Conservation (phyloP, 2,329 filamentous ascomycete genomes). For the Paecilomyces variotii region DNA sequence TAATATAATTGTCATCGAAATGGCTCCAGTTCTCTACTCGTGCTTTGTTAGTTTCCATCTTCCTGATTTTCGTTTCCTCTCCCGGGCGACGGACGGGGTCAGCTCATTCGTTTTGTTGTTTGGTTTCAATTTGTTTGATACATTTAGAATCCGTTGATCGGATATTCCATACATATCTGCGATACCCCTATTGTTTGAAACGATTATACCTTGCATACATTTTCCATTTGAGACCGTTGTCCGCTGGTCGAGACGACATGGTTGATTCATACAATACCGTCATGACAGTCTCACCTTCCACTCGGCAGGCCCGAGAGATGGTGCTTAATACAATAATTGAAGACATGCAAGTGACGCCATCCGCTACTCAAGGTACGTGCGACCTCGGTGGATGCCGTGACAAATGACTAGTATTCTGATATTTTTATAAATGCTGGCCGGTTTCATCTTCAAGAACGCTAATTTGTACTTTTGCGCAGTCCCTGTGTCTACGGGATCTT, state of each 20-base stretch:
- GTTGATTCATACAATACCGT: slow-evolving; percentile 37
- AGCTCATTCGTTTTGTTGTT: slow-evolving; percentile 18
- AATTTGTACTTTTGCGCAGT: slow-evolving; percentile 15
- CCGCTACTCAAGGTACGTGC: neutral
- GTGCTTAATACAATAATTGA: slow-evolving; percentile 59
- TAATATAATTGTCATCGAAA: neutral
- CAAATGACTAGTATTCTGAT: neutral
- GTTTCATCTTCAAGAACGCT: neutral
- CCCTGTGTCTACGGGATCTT: slow-evolving; percentile 23
- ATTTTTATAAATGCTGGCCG: neutral
- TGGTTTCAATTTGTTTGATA: slow-evolving; percentile 10
- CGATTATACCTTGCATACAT: slow-evolving; percentile 1
- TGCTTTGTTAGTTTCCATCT: slow-evolving; percentile 8
- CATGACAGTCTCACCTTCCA: slow-evolving; percentile 43
- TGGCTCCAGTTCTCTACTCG: neutral
- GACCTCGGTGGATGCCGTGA: neutral
- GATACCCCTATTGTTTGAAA: slow-evolving; percentile 6
- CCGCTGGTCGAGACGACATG: slow-evolving; percentile 34
- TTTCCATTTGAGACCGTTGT: slow-evolving; percentile 2
- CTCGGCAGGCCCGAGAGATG: slow-evolving; percentile 51
- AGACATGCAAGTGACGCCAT: slow-evolving; percentile 35
- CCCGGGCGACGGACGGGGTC: slow-evolving; percentile 8
- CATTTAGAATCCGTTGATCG: slow-evolving; percentile 39
- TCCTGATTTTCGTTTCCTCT: slow-evolving; percentile 15
- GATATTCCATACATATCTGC: slow-evolving; percentile 10